Conservation (phyloP, 225 moss, liverwort and hornwort genomes). For the Sphagnum contortum region DNA sequence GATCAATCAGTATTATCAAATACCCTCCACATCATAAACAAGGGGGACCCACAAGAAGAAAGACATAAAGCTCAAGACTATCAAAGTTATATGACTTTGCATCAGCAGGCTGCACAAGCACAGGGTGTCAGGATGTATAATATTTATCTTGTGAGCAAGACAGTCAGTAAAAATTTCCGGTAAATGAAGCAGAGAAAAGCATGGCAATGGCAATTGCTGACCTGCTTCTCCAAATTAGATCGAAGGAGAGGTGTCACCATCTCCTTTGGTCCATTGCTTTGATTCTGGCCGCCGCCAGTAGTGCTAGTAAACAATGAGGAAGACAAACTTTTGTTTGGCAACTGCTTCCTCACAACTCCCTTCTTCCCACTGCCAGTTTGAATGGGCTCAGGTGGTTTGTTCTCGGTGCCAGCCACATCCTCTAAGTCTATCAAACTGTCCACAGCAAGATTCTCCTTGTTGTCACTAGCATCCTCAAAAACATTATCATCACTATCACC, state of each 20-base stretch:
- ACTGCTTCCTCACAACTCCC: conserved; percentile 63
- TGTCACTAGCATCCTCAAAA: conserved; percentile 27
- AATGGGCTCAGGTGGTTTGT: conserved; percentile 10
- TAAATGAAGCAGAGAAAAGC: too few relatives aligned
- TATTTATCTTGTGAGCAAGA: too few relatives aligned
- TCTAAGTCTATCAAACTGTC: conserved; percentile 65
- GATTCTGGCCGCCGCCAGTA: neutral
- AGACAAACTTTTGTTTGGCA: conserved; percentile 7
- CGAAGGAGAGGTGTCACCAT: conserved; percentile 91
- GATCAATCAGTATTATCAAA: too few relatives aligned
- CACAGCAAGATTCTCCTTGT: conserved; percentile 39
- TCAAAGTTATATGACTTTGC: too few relatives aligned
- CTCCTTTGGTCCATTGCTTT: conserved; percentile 52
- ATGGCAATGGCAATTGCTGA: too few relatives aligned
- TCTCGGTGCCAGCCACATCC: conserved; percentile 47
- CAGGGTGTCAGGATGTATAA: too few relatives aligned
- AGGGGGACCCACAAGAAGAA: too few relatives aligned
- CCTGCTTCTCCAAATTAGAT: conserved; percentile 90
- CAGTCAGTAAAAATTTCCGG: too few relatives aligned
- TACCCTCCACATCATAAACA: too few relatives aligned
- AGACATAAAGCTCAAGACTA: too few relatives aligned
- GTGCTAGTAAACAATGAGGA: too few relatives aligned
- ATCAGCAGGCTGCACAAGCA: too few relatives aligned
- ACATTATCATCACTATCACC: conserved; percentile 20
- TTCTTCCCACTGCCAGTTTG: conserved; percentile 32